Base-by-base conservation (phyloP, 2,329 filamentous ascomycete genomes). In the Cladorrhinum sp. region DNA sequence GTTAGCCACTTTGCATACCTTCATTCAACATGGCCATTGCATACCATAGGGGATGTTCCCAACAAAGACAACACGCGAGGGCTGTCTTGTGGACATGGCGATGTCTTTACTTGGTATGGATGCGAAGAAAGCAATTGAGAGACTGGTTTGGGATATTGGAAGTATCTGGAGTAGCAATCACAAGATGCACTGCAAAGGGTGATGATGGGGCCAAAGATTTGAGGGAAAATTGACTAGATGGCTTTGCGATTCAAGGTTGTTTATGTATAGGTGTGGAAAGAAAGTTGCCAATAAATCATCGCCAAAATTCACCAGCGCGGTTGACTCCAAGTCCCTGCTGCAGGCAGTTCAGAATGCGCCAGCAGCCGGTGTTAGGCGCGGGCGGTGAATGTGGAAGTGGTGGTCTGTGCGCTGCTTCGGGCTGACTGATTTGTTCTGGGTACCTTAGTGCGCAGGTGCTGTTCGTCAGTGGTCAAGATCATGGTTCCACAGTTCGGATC, bases 11-110 rank as follows among this genome's bases (percentile, higher is more conserved):
- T 63, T 9, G 29, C 32, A 10, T 13, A 18, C 22, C 3, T 7
- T 10, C 9, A 13, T n/a, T 22, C 27, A 50, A 41, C n/a, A 32
- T n/a, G 53, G 6, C 8, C 8, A 45, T 23, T 69, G 13, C 76
- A 66, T 76, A 88, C 88, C 90, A 76, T 92, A 93, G n/a, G 88
- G 87, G 67, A 92, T 92, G 71, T 93, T 93, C 66, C 90, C 91
- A 61, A 93, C 90, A 73, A 95, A 95, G 62, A 93, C 89, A 25
- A 92, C 89, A 64, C 89, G 85, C 16, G 89, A 91, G 12, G 86
- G 88, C 72, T 87, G 88, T 76, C 91, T 91, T 69, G 83, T 85
- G 73, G 81, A 91, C 89, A 85, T 92, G 73, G 68, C 82, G 79
- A n/a, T n/a, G 36, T 41, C 36, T 41, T 13, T 4, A 41, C 10